phyloP scores from a whole-genome alignment of 1,284 basidiomycete species.

The Cutaneotrichosporon cavernicola region DNA sequence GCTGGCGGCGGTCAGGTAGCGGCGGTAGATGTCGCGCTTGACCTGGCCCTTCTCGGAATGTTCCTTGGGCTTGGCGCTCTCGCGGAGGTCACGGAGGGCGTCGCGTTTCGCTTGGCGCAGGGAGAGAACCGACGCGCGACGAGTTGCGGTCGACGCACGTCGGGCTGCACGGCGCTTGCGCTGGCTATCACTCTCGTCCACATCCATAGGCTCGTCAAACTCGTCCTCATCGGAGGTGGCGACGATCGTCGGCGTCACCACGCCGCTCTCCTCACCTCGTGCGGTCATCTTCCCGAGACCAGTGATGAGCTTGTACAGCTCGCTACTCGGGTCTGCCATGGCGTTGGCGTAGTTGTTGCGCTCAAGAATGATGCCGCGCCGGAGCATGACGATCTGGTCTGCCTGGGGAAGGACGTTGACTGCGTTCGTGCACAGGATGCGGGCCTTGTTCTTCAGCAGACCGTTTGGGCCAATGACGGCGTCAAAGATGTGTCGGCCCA shows the following conservation, averaged over 20 bases:
- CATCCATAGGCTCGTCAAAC: slow-evolving; percentile 33
- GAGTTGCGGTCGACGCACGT: slow-evolving; percentile 39
- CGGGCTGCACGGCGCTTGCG: slow-evolving; percentile 38
- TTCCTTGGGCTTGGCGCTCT: slow-evolving; percentile 62
- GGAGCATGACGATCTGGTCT: slow-evolving; percentile 75
- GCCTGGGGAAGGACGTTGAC: slow-evolving; percentile 79
- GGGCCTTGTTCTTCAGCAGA: slow-evolving; percentile 77
- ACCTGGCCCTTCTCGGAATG: slow-evolving; percentile 80
- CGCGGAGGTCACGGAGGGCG: slow-evolving; percentile 51
- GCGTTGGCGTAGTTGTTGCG: slow-evolving; percentile 67
- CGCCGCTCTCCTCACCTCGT: slow-evolving; percentile 57
- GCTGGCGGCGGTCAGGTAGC: slow-evolving; percentile 78
- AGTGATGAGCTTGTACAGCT: slow-evolving; percentile 73
- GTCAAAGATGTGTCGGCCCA: slow-evolving; percentile 67
- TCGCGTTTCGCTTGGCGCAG: slow-evolving; percentile 50
- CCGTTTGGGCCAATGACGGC: slow-evolving; percentile 87
- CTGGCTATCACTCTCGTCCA: slow-evolving; percentile 37
- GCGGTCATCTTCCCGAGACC: slow-evolving; percentile 56
- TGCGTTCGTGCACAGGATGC: slow-evolving; percentile 81
- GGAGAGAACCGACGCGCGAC: slow-evolving; percentile 49
- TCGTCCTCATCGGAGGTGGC: slow-evolving; percentile 36
- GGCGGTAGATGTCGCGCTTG: slow-evolving; percentile 70
- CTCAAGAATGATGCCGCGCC: slow-evolving; percentile 81
- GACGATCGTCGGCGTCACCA: slow-evolving; percentile 39
- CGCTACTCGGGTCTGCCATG: slow-evolving; percentile 64